These are phyloP conservation scores for Ophiostoma fasciatum DNA, from an alignment of 2,329 filamentous ascomycete species.

Conservation along the genomic window DNA sequence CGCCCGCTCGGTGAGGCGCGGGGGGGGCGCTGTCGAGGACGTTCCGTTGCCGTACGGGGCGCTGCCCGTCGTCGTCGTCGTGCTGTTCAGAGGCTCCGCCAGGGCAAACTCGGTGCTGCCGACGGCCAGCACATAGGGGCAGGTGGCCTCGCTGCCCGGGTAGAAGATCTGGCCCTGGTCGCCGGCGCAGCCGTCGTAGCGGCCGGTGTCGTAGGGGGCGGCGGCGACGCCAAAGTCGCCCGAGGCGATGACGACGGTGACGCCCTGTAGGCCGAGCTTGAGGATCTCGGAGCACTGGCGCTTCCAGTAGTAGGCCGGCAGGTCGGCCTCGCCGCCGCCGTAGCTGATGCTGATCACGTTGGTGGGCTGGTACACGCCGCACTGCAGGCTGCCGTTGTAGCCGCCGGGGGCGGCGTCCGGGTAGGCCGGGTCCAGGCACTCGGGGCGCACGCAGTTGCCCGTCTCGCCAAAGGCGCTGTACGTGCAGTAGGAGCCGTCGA, in stretches of 20 bases:
- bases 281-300: conserved; percentile 35
- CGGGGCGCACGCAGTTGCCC: conserved; percentile 23
- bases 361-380: conserved; percentile 28
- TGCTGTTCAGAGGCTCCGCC: background rate
- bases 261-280: conserved; percentile 35
- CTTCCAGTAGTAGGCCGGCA: conserved; percentile 38
- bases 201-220: conserved; percentile 15
- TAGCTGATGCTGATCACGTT: conserved; percentile 44
- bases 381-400: conserved; percentile 29
- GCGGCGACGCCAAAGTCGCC: conserved; percentile 32
- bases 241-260: conserved; percentile 32
- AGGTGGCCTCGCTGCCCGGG: conserved; percentile 16
- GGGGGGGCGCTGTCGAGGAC: conserved; percentile 1
- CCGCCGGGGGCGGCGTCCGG: conserved; percentile 29
- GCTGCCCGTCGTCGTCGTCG: background rate
- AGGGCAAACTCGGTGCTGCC: conserved; percentile 31
- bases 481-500: conserved; percentile 36
- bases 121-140: conserved; percentile 35
- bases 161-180: conserved; percentile 13
- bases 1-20: conserved; percentile 11
- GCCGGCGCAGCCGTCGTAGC: conserved; percentile 13
- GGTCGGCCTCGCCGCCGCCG: conserved; percentile 35
- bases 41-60: conserved; percentile 2
- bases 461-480: conserved; percentile 31
- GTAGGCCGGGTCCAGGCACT: conserved; percentile 30